Evolutionary conservation across 75 land plant species (phyloP), one percentile per base, ranked within the genome.

Genomic region (Gnetum montanum): DNA sequence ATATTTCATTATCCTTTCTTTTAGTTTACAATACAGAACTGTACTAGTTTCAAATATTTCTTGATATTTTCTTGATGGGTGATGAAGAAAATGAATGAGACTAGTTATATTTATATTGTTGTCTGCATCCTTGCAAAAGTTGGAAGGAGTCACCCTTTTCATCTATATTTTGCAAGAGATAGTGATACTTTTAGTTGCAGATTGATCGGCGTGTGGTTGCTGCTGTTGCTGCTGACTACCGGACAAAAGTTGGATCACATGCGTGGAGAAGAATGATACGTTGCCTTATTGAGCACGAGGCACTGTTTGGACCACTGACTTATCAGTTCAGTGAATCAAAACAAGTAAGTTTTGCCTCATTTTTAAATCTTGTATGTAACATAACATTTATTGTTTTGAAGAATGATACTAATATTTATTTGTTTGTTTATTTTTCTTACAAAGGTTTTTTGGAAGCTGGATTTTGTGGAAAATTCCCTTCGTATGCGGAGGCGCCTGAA

Each of bases 391-490:
- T 34, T 29, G 31, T 56, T 34, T 24, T 26, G n/a, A n/a, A n/a
- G 15, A 40, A 10, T 40, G 10, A 40, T 40, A 40, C 41, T 10
- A 15, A 40, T 15, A 40, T 20, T 33, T 31, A n/a, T 19, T 30
- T 52, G 34, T 31, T 31, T 29, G 16, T 7, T 4, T 52, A 20
- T 12, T 10, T 3, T 40, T 30, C 33, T 10, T 27, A 15, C 27
- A n/a, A 63, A 86, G 99, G 72, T 79, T 7, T 90, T 79, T 49
- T 95, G 99, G 99, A 95, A 90, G 70, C 63, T 95, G 57, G 99
- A 90, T 60, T 60, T 73, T 6, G 70, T 79, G 70, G 99, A 95
- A 68, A 86, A 83, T 62, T 83, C 92, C 58, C 62, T 78, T 6
- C 72, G 99, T 40, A 95, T 95, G 97, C 73, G 99, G 61, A 77